Conservation (phyloP, 1,284 basidiomycete species). For the Cutaneotrichosporon sp. region DNA sequence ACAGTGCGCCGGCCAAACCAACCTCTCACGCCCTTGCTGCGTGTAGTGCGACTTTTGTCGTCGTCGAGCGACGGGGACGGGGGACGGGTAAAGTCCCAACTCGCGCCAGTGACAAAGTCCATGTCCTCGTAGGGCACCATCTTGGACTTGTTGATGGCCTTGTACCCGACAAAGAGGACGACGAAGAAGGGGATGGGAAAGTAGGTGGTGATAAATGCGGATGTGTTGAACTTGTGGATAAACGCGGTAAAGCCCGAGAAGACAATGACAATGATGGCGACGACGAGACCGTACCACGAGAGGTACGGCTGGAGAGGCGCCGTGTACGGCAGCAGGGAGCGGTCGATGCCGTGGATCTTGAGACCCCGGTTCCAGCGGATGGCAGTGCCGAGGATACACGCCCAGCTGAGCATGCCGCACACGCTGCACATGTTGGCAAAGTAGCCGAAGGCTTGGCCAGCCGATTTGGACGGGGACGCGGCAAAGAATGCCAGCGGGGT, state of each 20-base stretch:
- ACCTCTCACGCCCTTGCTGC: too few relatives aligned
- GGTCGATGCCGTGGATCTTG: conserved; percentile 59
- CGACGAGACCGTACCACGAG: conserved; percentile 25
- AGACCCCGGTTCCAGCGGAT: conserved; percentile 70
- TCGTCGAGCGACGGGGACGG: too few relatives aligned
- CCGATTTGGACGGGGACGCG: conserved; percentile 48
- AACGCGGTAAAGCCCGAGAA: conserved; percentile 28
- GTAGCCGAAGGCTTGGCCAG: conserved; percentile 65
- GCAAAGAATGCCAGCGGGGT: conserved; percentile 30
- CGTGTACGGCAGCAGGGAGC: conserved; percentile 58
- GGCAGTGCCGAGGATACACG: conserved; percentile 73
- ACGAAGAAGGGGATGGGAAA: conserved; percentile 27
- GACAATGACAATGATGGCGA: conserved; percentile 24
- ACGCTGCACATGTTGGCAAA: conserved; percentile 58
- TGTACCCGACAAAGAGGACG: conserved; percentile 18
- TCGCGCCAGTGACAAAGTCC: conserved; percentile 22
- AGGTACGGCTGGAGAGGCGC: conserved; percentile 49
- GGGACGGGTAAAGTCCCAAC: too few relatives aligned
- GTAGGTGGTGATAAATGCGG: conserved; percentile 34
- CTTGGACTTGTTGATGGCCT: conserved; percentile 5
- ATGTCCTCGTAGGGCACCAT: conserved; percentile 8
- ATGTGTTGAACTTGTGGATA: conserved; percentile 27
- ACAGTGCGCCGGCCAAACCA: too few relatives aligned
- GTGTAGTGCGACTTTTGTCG: too few relatives aligned
- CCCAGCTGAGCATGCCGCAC: conserved; percentile 64